Conservation (phyloP, 768 basidiomycete genomes). For the Erythrobasidium yunnanense region DNA sequence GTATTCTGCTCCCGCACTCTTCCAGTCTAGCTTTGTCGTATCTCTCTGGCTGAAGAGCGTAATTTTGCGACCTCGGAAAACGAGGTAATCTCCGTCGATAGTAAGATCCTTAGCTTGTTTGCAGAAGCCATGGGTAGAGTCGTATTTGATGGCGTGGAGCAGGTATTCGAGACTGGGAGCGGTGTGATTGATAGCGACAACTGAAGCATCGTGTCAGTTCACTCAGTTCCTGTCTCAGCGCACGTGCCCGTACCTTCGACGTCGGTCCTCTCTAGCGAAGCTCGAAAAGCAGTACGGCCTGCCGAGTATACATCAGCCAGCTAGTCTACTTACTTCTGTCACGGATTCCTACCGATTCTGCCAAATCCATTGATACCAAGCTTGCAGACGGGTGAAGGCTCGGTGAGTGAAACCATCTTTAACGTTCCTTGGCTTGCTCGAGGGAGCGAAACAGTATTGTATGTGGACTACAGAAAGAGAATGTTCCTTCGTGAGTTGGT, state of each 20-base stretch:
- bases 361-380: conserved; percentile 43
- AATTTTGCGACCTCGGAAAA: conserved; percentile 27
- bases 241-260: conserved; percentile 7
- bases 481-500: too few species aligned
- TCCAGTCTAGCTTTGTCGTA: conserved; percentile 40
- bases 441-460: too few species aligned
- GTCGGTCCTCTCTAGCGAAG: conserved; percentile 30
- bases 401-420: too few species aligned
- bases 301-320: not conserved
- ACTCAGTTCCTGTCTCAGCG: not conserved
- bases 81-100: conserved; percentile 24
- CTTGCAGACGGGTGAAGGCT: too few species aligned
- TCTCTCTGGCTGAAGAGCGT: conserved; percentile 39
- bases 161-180: conserved; percentile 40
- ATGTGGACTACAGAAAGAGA: too few species aligned
- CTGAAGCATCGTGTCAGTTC: conserved; percentile 29
- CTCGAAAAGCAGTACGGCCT: conserved; percentile 33
- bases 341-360: conserved; percentile 37
- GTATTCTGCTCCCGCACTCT: conserved; percentile 39
- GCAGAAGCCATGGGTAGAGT: conserved; percentile 41
- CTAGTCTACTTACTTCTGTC: not conserved
- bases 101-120: conserved; percentile 33
- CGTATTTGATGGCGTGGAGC: conserved; percentile 40
- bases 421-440: too few species aligned
- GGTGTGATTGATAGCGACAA: conserved; percentile 44